These are phyloP conservation scores for Colletotrichum noveboracense DNA, from an alignment of 2,329 filamentous ascomycete genomes.

Conservation along the genomic window DNA sequence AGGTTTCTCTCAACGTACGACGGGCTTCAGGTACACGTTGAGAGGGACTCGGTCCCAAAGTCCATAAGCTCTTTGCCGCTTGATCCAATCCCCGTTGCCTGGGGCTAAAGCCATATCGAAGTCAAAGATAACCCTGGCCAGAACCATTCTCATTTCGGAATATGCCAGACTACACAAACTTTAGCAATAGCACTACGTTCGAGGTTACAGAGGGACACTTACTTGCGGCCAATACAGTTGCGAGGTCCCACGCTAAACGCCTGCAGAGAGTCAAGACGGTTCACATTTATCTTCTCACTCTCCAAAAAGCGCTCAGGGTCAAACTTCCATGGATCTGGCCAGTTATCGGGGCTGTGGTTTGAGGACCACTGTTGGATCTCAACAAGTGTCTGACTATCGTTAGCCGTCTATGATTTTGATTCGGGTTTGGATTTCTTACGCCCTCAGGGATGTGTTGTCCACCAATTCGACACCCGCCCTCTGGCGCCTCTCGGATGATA, in stretches of 20 bases:
- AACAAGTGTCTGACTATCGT: not conserved
- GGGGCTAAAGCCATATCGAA: not conserved
- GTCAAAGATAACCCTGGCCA: not conserved
- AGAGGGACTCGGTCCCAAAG: not conserved
- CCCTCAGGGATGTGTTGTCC: constrained; percentile 34
- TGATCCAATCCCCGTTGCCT: not conserved
- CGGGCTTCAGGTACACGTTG: not conserved
- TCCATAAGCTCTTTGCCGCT: not conserved
- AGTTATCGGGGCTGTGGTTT: not conserved
- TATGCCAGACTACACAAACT: not conserved
- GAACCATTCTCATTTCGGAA: constrained; percentile 5
- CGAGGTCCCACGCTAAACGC: constrained; percentile 9
- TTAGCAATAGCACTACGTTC: not conserved
- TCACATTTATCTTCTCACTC: not conserved
- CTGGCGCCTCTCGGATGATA: constrained; percentile 30
- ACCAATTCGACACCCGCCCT: constrained; percentile 34
- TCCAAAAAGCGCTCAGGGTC: constrained; percentile 6
- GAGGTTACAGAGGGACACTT: not conserved
- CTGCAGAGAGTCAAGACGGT: not conserved
- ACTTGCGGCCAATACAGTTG: constrained; percentile 19
- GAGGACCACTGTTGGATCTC: not conserved
- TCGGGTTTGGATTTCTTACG: not conserved
- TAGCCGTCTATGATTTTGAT: not conserved
- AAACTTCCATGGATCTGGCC: not conserved
- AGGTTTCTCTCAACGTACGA: not conserved